Conservation (phyloP, 2,329 filamentous ascomycete species). For the Paracamarosporium sp. region DNA sequence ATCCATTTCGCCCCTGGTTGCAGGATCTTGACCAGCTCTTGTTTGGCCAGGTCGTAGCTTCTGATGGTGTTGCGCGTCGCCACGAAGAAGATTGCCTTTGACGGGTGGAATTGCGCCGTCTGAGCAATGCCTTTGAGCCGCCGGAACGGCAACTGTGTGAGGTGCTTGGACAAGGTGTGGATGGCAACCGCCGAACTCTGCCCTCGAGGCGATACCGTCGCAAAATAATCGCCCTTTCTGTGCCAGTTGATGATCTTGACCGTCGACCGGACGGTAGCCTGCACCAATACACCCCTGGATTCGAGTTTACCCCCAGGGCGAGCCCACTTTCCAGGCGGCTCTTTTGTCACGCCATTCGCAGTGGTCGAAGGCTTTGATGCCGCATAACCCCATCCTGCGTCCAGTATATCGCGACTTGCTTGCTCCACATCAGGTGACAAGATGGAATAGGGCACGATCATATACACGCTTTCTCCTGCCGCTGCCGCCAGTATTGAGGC, state of each 20-base stretch:
- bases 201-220: slow-evolving; percentile 84
- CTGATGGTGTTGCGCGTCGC: slow-evolving; percentile 93
- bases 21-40: slow-evolving; percentile 90
- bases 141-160: slow-evolving; percentile 93
- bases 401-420: slow-evolving; percentile 76
- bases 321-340: slow-evolving; percentile 80
- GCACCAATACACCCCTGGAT: slow-evolving; percentile 78
- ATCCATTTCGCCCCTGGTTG: slow-evolving; percentile 96
- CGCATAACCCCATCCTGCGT: slow-evolving; percentile 94
- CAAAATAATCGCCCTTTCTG: slow-evolving; percentile 90
- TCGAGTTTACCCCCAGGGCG: slow-evolving; percentile 77
- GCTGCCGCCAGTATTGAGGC: slow-evolving; percentile 82
- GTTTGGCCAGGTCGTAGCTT: slow-evolving; percentile 89
- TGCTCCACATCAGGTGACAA: slow-evolving; percentile 76
- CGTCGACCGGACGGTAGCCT: slow-evolving; percentile 77
- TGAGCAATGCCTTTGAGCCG: slow-evolving; percentile 78
- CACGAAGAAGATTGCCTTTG: slow-evolving; percentile 91
- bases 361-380: slow-evolving; percentile 64
- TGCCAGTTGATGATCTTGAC: slow-evolving; percentile 95
- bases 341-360: slow-evolving; percentile 68
- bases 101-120: slow-evolving; percentile 92
- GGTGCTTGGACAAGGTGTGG: slow-evolving; percentile 92
- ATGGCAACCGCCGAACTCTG: slow-evolving; percentile 85
- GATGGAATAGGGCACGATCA: slow-evolving; percentile 74
- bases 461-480: slow-evolving; percentile 82